These are phyloP conservation scores for Eucalyptus sp. DNA, from an alignment of 345 rosid species.

Conservation along the genomic window DNA sequence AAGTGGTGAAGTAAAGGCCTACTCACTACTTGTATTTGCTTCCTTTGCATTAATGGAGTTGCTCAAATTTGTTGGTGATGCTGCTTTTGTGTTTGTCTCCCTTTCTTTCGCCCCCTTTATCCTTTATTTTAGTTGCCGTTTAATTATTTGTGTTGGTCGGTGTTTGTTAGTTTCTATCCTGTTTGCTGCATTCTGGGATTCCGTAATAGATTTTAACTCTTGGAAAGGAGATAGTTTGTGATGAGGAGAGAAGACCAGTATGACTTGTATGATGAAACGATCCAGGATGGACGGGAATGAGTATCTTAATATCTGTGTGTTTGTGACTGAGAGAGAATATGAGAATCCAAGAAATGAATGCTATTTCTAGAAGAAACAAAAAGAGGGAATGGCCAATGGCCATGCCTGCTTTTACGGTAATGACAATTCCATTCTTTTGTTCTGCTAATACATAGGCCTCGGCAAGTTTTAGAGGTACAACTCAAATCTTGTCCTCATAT, in stretches of 20 bases:
- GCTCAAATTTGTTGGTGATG: neutral
- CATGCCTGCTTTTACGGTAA: neutral
- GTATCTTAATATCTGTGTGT: neutral
- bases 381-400: neutral
- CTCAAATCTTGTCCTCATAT: neutral
- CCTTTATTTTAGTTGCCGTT: neutral
- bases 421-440: neutral
- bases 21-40: neutral
- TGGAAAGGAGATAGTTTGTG: neutral
- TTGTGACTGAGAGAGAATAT: neutral
- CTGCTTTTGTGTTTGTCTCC: neutral
- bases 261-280: neutral
- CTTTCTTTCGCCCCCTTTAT: neutral
- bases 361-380: neutral
- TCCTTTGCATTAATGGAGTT: neutral
- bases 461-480: neutral
- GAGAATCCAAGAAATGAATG: neutral
- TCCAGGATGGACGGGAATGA: neutral
- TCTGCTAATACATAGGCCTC: neutral
- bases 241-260: neutral
- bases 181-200: neutral
- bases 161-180: neutral
- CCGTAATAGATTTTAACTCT: neutral
- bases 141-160: neutral
- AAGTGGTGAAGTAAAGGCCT: neutral